Evolutionary conservation across 129 eudicot species (phyloP).

Genomic region (Pseudognaphalium luteoalbum): DNA sequence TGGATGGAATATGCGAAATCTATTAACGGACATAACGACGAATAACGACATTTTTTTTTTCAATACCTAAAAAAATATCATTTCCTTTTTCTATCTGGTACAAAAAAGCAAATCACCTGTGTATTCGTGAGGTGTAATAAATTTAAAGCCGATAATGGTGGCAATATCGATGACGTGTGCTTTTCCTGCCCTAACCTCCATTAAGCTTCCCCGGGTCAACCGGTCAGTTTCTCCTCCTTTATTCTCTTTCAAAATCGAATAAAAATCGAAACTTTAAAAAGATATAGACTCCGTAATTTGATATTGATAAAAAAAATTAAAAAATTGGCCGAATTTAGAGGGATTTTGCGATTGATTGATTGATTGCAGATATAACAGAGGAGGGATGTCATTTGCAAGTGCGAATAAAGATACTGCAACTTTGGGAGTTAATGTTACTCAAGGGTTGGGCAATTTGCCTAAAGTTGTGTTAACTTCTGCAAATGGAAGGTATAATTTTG

Average conservation of each 20-base stretch:
- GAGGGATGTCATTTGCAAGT: slow-evolving; percentile 68
- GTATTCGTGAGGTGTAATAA: not conserved
- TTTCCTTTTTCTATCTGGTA: too few relatives aligned
- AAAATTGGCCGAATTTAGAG: not conserved
- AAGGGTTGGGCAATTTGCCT: slow-evolving; percentile 82
- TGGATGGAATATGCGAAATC: slow-evolving; percentile 1
- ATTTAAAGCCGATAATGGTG: slow-evolving; percentile 40
- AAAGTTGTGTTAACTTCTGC: slow-evolving; percentile 76
- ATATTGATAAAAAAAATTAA: not conserved
- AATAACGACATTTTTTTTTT: not conserved
- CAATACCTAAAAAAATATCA: too few relatives aligned
- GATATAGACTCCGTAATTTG: not conserved
- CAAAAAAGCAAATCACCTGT: too few relatives aligned
- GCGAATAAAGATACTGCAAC: slow-evolving; percentile 32
- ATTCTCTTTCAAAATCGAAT: not conserved
- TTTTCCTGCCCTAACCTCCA: slow-evolving; percentile 46
- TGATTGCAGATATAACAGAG: slow-evolving; percentile 34
- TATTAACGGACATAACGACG: not conserved
- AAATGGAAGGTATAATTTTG: slow-evolving; percentile 64
- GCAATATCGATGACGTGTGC: slow-evolving; percentile 57
- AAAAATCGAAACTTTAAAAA: not conserved
- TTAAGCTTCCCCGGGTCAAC: slow-evolving; percentile 54
- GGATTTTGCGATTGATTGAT: slow-evolving; percentile 6
- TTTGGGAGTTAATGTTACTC: slow-evolving; percentile 57
- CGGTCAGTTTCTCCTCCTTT: slow-evolving; percentile 37